Base-by-base conservation (phyloP, 2,329 filamentous ascomycete species). In the Penicillium sp. region DNA sequence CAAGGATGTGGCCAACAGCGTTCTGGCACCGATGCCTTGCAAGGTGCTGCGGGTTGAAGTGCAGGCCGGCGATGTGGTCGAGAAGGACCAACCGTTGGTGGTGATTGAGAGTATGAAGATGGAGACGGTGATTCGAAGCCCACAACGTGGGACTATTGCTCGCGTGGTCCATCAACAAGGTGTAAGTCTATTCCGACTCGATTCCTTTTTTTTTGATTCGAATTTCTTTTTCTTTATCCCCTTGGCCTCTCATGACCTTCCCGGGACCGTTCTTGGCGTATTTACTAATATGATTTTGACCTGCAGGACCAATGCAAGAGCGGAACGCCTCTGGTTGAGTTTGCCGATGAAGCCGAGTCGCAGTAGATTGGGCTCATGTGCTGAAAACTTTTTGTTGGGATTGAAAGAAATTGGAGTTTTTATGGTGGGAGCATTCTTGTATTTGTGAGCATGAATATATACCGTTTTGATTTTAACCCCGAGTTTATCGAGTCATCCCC, bases 21-120 rank as follows among this genome's bases (percentile, higher is more conserved):
- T 97, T 1, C 77, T 88, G 25, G 89, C 93, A 24, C 93, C 93
- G 0, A 98, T 98, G 93, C 93, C 93, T 1, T 97, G 93, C 72
- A 97, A 97, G 73, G 85, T 98, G 26, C 73, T 98, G 52, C 83
- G 88, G 56, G 93, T 96, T 41, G 88, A 95, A 68, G 89, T 96
- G 0, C 72, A 78, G 27, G 89, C 89, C 58, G 93, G 93, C 0
- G 82, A 95, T 54, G 72, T 70, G 40, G 93, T 98, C 12, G 83
- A 83, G 65, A 94, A 91, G 73, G 90, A 91, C 39, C 83, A 91
- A 48, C 83, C 89, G 5, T 73, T 98, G 49, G 88, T 97, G 9
- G 90, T 97, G 73, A 90, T 90, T 61, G 86, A 90, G 70, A 90
- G 86, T 49, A 90, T 90, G 86, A 90, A 90, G 76, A 90, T 90